These are phyloP conservation scores for Candida dubliniensis DNA, from an alignment of 1,139 yeast species.

Conservation along the genomic window DNA sequence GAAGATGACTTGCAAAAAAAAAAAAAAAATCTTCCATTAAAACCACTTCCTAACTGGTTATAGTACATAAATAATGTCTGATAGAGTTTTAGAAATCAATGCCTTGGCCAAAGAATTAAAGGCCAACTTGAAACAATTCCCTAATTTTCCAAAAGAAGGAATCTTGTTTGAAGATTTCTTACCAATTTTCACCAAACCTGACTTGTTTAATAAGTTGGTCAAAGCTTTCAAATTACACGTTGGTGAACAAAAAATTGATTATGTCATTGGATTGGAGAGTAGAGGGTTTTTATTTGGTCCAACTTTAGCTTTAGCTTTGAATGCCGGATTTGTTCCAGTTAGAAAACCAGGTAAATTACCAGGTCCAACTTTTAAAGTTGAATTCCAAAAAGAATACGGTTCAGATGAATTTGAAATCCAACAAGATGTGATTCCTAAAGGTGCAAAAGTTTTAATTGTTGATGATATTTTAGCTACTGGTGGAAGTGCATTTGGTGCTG, in stretches of 20 bases:
- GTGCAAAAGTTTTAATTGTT: conserved; percentile 79
- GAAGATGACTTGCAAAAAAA: too few relatives aligned
- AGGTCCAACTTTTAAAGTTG: conserved; percentile 73
- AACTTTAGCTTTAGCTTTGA: conserved; percentile 81
- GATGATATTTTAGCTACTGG: conserved; percentile 99
- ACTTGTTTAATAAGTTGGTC: conserved; percentile 73
- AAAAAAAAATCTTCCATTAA: too few relatives aligned
- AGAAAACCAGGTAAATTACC: conserved; percentile 96
- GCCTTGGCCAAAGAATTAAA: conserved; percentile 60
- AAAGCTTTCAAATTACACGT: conserved; percentile 79
- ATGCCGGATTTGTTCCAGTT: conserved; percentile 90
- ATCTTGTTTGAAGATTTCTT: conserved; percentile 91
- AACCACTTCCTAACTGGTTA: too few relatives aligned
- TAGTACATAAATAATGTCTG: conserved; percentile 9
- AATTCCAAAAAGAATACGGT: conserved; percentile 90
- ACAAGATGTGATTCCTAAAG: conserved; percentile 73
- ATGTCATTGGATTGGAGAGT: conserved; percentile 90
- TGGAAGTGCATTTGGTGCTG: conserved; percentile 94
- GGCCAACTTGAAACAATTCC: conserved; percentile 74
- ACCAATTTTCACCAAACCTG: conserved; percentile 87
- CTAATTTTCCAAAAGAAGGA: conserved; percentile 93
- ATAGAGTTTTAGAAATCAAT: conserved; percentile 27
- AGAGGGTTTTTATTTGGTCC: conserved; percentile 98
- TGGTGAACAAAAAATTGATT: conserved; percentile 71
- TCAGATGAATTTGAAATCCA: conserved; percentile 87